phyloP scores from a whole-genome alignment of 164 flowering plant species.

The Platanus orientalis region DNA sequence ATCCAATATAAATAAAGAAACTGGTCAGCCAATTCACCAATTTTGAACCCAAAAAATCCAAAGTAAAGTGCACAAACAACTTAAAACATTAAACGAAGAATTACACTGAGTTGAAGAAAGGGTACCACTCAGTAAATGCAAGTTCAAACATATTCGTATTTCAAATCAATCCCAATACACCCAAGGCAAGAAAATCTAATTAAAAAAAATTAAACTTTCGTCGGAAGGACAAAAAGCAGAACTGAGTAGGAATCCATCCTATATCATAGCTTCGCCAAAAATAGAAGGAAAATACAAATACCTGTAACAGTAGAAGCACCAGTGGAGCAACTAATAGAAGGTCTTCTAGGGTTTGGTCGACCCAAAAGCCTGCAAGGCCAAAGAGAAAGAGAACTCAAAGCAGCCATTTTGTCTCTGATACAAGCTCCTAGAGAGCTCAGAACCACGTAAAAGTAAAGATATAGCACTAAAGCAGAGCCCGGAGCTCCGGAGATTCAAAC shows the following conservation, averaged over 20 bases:
- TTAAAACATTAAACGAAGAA: too few relatives aligned
- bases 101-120: too few relatives aligned
- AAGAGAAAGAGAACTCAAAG: constrained; percentile 44
- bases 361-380: constrained; percentile 40
- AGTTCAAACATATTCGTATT: too few relatives aligned
- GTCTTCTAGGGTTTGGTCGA: constrained; percentile 26
- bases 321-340: constrained; percentile 34
- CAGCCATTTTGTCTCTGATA: constrained; percentile 38
- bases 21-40: too few relatives aligned
- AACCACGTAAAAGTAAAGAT: too few relatives aligned
- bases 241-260: too few relatives aligned
- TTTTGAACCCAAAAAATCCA: too few relatives aligned
- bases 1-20: too few relatives aligned
- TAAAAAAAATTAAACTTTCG: background rate
- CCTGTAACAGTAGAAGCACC: constrained; percentile 31
- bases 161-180: too few relatives aligned
- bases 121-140: too few relatives aligned
- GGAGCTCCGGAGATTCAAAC: background rate
- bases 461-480: background rate
- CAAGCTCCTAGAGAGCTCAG: constrained; percentile 6
- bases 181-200: too few relatives aligned
- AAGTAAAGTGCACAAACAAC: too few relatives aligned
- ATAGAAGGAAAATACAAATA: background rate
- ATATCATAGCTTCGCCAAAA: background rate
- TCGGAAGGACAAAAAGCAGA: background rate